These are phyloP conservation scores for Kentomonas sorsogonicus DNA, from an alignment of 208 protist genomes.

Conservation along the genomic window DNA sequence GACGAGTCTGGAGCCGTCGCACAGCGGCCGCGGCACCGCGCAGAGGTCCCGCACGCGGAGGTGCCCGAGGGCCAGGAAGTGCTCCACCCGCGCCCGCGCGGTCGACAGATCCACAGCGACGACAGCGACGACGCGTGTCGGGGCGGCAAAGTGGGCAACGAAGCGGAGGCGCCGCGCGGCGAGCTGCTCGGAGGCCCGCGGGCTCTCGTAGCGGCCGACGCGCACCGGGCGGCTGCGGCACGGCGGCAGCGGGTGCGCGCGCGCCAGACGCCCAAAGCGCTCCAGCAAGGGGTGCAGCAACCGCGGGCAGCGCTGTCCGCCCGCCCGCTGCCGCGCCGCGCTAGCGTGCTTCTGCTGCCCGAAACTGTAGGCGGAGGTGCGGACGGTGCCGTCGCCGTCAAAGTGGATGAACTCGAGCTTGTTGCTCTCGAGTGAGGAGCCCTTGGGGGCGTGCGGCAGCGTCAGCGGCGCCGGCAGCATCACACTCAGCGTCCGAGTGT, in stretches of 20 bases:
- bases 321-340: slow-evolving; percentile 48
- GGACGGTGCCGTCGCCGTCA: slow-evolving; percentile 65
- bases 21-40: no score
- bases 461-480: slow-evolving; percentile 23
- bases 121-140: slow-evolving; percentile 41
- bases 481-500: slow-evolving; percentile 42
- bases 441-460: slow-evolving; percentile 22
- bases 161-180: slow-evolving; percentile 56
- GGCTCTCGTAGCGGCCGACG: slow-evolving; percentile 48
- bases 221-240: slow-evolving; percentile 51
- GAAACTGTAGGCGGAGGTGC: slow-evolving; percentile 58
- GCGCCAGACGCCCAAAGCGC: slow-evolving; percentile 38
- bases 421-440: slow-evolving; percentile 31
- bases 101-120: slow-evolving; percentile 64
- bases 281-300: slow-evolving; percentile 51
- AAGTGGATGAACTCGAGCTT: slow-evolving; percentile 69
- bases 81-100: slow-evolving; percentile 43
- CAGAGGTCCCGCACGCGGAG: slow-evolving; percentile 25
- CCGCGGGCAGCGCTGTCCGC: slow-evolving; percentile 25
- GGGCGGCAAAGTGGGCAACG: slow-evolving; percentile 39
- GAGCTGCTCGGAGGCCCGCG: slow-evolving; percentile 35
- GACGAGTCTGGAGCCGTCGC: slow-evolving; percentile 7
- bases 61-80: slow-evolving; percentile 57
- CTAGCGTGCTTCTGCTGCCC: slow-evolving; percentile 55
- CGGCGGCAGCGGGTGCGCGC: slow-evolving; percentile 45